Percentiles rank a stretch among this genome's conserved stretches.
phyloP scores from a whole-genome alignment of 228 moss, liverwort and hornwort genomes.

The Sphagnum magellanicum region DNA sequence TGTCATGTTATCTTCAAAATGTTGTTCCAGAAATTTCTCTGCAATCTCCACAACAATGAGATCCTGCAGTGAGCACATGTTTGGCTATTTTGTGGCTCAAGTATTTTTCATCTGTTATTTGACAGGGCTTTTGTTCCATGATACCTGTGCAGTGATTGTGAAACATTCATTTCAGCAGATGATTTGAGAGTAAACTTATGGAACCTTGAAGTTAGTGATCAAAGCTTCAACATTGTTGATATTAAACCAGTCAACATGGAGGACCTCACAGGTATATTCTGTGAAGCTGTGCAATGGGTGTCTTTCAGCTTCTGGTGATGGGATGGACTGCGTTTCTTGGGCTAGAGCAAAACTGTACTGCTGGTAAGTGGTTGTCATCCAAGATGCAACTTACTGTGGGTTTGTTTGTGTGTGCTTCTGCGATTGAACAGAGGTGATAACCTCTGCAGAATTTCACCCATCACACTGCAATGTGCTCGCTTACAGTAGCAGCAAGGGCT shows the following conservation, averaged over 20 bases:
- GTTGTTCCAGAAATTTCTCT: no score
- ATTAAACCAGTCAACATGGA: conserved; percentile 99
- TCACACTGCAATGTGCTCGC: conserved; percentile 96
- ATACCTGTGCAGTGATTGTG: conserved; percentile 78
- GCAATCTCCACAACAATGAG: no score
- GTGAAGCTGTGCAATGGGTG: no score
- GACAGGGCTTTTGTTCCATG: no score
- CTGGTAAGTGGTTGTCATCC: no score
- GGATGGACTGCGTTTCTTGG: neutral
- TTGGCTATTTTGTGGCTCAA: no score
- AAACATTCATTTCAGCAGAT: conserved; percentile 96
- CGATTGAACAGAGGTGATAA: conserved; percentile 82
- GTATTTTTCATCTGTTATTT: no score
- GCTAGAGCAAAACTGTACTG: neutral
- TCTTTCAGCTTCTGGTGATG: neutral
- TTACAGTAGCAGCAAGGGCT: conserved; percentile 99
- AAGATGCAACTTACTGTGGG: no score
- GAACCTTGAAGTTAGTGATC: conserved; percentile 99
- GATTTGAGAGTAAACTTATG: conserved; percentile 99
- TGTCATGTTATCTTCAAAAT: no score
- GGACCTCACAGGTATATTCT: conserved; percentile 75
- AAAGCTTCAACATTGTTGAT: conserved; percentile 99
- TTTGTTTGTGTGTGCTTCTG: no score
- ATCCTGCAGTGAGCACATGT: no score
- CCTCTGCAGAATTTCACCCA: conserved; percentile 97